These are phyloP conservation scores for Hypoxylon subgilvum DNA, from an alignment of 495 filamentous ascomycete genomes.

Conservation along the genomic window DNA sequence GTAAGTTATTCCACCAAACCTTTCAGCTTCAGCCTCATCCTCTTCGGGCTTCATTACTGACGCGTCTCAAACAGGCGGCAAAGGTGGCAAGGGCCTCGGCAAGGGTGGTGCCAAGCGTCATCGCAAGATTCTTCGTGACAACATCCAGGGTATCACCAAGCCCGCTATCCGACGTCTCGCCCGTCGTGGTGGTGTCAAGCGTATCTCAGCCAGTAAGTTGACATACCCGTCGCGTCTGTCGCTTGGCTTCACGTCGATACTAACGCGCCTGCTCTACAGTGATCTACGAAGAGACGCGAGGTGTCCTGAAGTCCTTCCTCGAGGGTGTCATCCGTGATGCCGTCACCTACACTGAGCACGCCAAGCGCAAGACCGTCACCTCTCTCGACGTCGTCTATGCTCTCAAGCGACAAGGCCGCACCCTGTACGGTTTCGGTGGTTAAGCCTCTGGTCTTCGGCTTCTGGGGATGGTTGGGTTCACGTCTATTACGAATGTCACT, in stretches of 20 bases:
- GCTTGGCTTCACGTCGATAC: slow-evolving; percentile 16
- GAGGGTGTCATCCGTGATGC: slow-evolving; percentile 99
- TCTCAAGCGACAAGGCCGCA: slow-evolving; percentile 91
- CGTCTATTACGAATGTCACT: slow-evolving; percentile 44
- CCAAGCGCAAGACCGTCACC: slow-evolving; percentile 97
- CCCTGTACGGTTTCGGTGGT: slow-evolving; percentile 96
- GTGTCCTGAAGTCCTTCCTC: slow-evolving; percentile 99
- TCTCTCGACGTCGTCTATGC: slow-evolving; percentile 94
- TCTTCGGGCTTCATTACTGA: slow-evolving; percentile 33
- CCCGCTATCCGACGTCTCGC: slow-evolving; percentile 99
- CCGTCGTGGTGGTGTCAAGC: slow-evolving; percentile 99
- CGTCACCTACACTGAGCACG: slow-evolving; percentile 97
- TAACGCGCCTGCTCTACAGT: slow-evolving; percentile 56
- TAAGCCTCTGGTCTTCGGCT: slow-evolving; percentile 56
- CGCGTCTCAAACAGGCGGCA: slow-evolving; percentile 68
- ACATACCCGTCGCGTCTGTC: neutral
- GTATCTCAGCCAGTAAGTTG: slow-evolving; percentile 93
- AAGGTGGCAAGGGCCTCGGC: slow-evolving; percentile 96
- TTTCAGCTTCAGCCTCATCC: slow-evolving; percentile 37
- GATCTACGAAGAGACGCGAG: slow-evolving; percentile 99
- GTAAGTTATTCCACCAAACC: slow-evolving; percentile 65
- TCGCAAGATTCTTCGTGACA: slow-evolving; percentile 99
- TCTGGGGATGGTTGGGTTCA: slow-evolving; percentile 32
- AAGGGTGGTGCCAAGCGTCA: slow-evolving; percentile 89
- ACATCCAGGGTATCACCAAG: slow-evolving; percentile 99